These are phyloP conservation scores for Neofusicoccum sp. DNA, from an alignment of 2,329 filamentous ascomycete species.

Conservation along the genomic window DNA sequence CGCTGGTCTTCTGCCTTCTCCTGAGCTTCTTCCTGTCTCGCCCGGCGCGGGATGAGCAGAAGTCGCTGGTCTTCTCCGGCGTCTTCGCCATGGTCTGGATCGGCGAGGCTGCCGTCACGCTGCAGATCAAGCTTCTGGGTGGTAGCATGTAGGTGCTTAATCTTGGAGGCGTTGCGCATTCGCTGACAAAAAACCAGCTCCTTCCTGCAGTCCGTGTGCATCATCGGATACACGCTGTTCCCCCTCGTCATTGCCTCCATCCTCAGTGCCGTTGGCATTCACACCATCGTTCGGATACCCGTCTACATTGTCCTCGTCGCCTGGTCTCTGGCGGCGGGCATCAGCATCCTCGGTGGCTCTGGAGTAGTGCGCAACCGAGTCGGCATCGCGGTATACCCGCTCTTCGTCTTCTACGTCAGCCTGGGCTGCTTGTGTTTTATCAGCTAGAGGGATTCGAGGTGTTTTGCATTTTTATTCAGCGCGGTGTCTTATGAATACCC, in stretches of 20 bases:
- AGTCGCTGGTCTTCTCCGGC: conserved; percentile 86
- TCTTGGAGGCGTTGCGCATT: conserved; percentile 22
- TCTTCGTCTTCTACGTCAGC: conserved; percentile 92
- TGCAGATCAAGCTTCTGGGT: conserved; percentile 94
- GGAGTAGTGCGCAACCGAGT: conserved; percentile 95
- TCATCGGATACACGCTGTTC: conserved; percentile 98
- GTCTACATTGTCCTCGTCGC: conserved; percentile 84
- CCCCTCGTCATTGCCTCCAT: conserved; percentile 90
- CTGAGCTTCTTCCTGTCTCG: conserved; percentile 86
- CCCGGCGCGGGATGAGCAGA: conserved; percentile 74
- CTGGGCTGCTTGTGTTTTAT: conserved; percentile 96
- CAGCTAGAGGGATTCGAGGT: conserved; percentile 57
- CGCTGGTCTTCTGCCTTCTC: conserved; percentile 87
- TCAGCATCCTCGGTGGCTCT: conserved; percentile 93
- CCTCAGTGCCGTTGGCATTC: conserved; percentile 78
- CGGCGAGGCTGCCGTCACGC: conserved; percentile 91
- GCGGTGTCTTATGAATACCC: conserved; percentile 16
- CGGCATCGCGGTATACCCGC: conserved; percentile 87
- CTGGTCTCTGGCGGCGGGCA: conserved; percentile 92
- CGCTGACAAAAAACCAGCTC: conserved; percentile 60
- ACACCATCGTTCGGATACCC: conserved; percentile 79
- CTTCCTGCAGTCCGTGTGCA: conserved; percentile 95
- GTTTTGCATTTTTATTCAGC: conserved; percentile 10
- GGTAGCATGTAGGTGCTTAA: conserved; percentile 84
- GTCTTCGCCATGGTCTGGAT: conserved; percentile 98